Evolutionary conservation across 495 filamentous ascomycete genomes (phyloP).

Genomic region (Penicillium cosmopolitanum): DNA sequence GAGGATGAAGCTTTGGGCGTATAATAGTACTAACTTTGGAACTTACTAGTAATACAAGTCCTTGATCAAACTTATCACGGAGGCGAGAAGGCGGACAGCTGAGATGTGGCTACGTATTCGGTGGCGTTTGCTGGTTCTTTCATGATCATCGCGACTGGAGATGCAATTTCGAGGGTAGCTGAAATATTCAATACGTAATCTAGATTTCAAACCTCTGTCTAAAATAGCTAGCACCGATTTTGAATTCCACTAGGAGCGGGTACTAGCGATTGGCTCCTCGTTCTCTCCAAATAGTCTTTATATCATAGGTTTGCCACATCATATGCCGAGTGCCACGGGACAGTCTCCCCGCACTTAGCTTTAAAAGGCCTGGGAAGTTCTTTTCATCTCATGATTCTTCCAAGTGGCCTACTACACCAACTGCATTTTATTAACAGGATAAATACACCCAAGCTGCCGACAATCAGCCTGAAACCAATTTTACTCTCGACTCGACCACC

Average conservation of each 20-base stretch:
- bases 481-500: not conserved
- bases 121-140: not conserved
- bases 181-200: not conserved
- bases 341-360: constrained; percentile 19
- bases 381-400: not conserved
- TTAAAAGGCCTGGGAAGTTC: not conserved
- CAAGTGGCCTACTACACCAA: not conserved
- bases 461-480: not conserved
- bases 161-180: too few species aligned
- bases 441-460: not conserved
- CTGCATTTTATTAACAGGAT: not conserved
- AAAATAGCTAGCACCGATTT: not conserved
- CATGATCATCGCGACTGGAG: not conserved
- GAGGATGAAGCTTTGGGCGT: too few species aligned
- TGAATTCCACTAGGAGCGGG: not conserved
- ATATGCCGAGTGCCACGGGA: constrained; percentile 8
- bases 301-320: constrained; percentile 32
- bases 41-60: not conserved
- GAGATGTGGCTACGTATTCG: not conserved
- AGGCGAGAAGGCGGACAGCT: not conserved
- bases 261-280: not conserved
- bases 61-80: not conserved
- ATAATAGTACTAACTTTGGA: too few species aligned
- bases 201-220: not conserved
- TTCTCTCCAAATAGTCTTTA: constrained; percentile 19